Evolutionary conservation across 345 rosid species (phyloP).

Genomic region (Syzygium jambos): DNA sequence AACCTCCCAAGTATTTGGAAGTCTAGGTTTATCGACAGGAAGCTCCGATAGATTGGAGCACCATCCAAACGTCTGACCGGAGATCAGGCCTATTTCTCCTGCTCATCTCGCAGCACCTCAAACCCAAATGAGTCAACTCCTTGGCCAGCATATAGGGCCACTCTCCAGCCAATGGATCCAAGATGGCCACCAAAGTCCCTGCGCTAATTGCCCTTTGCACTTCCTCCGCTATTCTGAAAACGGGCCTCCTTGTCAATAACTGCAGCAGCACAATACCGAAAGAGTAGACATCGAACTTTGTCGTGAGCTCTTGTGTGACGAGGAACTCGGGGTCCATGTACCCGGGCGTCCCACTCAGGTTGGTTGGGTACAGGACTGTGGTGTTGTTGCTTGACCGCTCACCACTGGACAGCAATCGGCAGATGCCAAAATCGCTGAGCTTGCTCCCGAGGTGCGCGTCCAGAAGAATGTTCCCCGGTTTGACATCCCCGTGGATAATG

Average conservation of each 20-base stretch:
- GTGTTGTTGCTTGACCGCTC: neutral
- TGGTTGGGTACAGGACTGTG: neutral
- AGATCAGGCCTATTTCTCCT: neutral
- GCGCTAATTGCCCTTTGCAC: neutral
- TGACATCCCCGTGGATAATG: conserved; percentile 72
- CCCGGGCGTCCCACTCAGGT: neutral
- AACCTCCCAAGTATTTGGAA: neutral
- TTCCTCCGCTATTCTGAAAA: neutral
- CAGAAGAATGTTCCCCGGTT: conserved; percentile 73
- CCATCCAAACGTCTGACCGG: neutral
- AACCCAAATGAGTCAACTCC: neutral
- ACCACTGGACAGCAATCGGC: neutral
- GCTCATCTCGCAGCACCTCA: neutral
- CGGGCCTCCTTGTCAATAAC: neutral
- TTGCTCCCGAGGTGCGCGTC: conserved; percentile 56
- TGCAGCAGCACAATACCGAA: neutral
- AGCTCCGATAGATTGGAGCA: neutral
- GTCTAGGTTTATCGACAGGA: neutral
- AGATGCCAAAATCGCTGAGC: conserved; percentile 30
- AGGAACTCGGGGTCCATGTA: neutral
- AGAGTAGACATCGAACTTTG: neutral
- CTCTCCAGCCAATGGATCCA: neutral
- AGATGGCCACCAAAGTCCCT: neutral
- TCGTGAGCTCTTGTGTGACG: neutral
- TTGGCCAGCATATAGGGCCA: neutral